A percentile compares a stretch with the other conserved stretches of the same genome.
Conservation (phyloP, 2,329 filamentous ascomycete genomes). For the Emydomyces testavorans region DNA sequence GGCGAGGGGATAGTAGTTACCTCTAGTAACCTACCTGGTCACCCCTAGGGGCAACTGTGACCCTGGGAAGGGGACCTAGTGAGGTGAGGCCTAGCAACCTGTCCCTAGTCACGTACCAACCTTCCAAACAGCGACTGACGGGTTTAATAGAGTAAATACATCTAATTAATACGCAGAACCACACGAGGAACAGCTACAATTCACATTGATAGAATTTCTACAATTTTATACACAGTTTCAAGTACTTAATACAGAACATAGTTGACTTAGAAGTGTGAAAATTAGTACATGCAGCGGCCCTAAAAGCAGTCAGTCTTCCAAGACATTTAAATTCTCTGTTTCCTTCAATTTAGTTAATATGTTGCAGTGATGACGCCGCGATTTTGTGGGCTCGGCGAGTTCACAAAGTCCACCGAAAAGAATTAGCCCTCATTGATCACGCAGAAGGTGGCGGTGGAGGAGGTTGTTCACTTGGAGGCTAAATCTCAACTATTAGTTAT, state of each 20-base stretch:
- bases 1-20: too few species aligned
- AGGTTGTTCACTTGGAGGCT: conserved; percentile 45
- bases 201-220: background rate
- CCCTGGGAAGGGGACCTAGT: too few species aligned
- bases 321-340: background rate
- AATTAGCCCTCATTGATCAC: conserved; percentile 15
- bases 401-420: conserved; percentile 20
- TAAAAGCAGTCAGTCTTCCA: conserved; percentile 5
- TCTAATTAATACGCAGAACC: too few species aligned
- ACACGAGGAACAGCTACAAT: too few species aligned
- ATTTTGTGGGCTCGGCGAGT: background rate
- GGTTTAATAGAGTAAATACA: too few species aligned
- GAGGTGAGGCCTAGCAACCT: too few species aligned
- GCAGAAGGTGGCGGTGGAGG: conserved; percentile 51
- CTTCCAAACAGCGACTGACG: too few species aligned
- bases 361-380: background rate
- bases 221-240: background rate
- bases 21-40: too few species aligned
- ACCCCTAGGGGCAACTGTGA: too few species aligned
- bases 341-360: background rate
- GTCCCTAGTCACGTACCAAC: too few species aligned
- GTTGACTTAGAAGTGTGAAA: conserved; percentile 14
- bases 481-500: conserved; percentile 18
- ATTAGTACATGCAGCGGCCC: conserved; percentile 8
- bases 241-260: conserved; percentile 2